Evolutionary conservation across 208 protist species (phyloP).

Genomic region (Wallacemonas sp.): DNA sequence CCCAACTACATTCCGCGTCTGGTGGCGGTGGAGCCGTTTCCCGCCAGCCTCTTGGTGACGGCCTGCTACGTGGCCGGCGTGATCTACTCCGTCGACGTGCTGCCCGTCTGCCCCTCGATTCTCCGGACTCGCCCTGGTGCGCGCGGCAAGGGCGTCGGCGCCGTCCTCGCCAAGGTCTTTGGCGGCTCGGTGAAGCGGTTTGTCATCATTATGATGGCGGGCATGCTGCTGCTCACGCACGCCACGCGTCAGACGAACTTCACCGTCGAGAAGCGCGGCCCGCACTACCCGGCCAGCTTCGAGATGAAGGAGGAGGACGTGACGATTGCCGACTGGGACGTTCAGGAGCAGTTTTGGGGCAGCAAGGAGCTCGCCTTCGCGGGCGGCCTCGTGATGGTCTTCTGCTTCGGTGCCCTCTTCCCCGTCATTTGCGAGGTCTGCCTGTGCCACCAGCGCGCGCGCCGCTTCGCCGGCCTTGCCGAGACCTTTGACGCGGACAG

Average conservation of each 20-base stretch:
- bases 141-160: slow-evolving; percentile 18
- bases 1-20: slow-evolving; percentile 80
- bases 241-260: slow-evolving; percentile 78
- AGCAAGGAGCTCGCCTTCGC: slow-evolving; percentile 58
- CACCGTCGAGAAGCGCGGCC: slow-evolving; percentile 48
- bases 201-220: slow-evolving; percentile 26
- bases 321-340: slow-evolving; percentile 49
- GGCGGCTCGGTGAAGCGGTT: slow-evolving; percentile 42
- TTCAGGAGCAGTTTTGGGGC: slow-evolving; percentile 56
- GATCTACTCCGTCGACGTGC: slow-evolving; percentile 51
- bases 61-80: slow-evolving; percentile 47
- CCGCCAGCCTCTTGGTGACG: slow-evolving; percentile 51
- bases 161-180: slow-evolving; percentile 20
- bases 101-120: slow-evolving; percentile 42
- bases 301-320: slow-evolving; percentile 36
- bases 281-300: slow-evolving; percentile 51
- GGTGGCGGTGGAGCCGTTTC: slow-evolving; percentile 68
- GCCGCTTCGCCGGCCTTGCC: slow-evolving; percentile 33
- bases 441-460: slow-evolving; percentile 45
- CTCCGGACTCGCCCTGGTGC: slow-evolving; percentile 9
- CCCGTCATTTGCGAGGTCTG: slow-evolving; percentile 71
- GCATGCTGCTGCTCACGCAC: slow-evolving; percentile 55
- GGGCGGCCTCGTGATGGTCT: slow-evolving; percentile 59
- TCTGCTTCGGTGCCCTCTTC: slow-evolving; percentile 61
- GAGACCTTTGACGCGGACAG: slow-evolving; percentile 25